These are phyloP conservation scores for Erysimum cheiri DNA, from an alignment of 441 rosid genomes.

Conservation along the genomic window DNA sequence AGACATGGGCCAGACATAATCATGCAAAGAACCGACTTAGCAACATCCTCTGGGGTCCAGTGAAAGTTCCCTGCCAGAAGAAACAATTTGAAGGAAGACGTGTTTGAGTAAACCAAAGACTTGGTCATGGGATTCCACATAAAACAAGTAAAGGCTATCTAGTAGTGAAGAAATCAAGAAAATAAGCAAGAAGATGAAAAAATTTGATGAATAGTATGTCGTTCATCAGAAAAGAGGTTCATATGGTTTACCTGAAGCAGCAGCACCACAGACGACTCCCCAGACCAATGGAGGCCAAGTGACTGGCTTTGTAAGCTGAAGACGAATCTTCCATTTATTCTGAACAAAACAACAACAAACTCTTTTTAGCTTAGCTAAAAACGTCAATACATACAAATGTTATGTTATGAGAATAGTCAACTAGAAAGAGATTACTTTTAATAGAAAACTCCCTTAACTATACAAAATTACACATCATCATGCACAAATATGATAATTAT, in stretches of 20 bases:
- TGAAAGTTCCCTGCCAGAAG: slow-evolving; percentile 81
- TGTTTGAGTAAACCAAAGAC: slow-evolving; percentile 11
- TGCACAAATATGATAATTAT: background rate
- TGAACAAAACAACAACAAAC: slow-evolving; percentile 41
- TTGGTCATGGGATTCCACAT: slow-evolving; percentile 2
- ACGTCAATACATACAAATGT: background rate
- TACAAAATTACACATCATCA: slow-evolving; percentile 7
- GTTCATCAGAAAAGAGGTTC: too few species aligned
- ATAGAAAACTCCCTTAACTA: slow-evolving; percentile 1
- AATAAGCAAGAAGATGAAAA: slow-evolving; percentile 7
- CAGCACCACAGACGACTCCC: slow-evolving; percentile 99
- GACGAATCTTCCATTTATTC: slow-evolving; percentile 99
- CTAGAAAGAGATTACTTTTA: background rate
- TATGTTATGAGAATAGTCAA: background rate
- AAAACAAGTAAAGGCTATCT: background rate
- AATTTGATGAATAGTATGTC: background rate
- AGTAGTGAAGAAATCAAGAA: slow-evolving; percentile 11
- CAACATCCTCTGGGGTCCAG: slow-evolving; percentile 91
- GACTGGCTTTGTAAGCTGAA: slow-evolving; percentile 95
- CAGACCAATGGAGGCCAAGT: slow-evolving; percentile 99
- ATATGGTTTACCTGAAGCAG: slow-evolving; percentile 80
- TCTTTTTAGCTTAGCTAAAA: slow-evolving; percentile 10
- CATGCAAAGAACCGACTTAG: slow-evolving; percentile 93
- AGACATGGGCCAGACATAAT: slow-evolving; percentile 96
- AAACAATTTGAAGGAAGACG: background rate